These are phyloP conservation scores for Spathaspora jeffriesii DNA, from an alignment of 1,139 yeast genomes.

Conservation along the genomic window DNA sequence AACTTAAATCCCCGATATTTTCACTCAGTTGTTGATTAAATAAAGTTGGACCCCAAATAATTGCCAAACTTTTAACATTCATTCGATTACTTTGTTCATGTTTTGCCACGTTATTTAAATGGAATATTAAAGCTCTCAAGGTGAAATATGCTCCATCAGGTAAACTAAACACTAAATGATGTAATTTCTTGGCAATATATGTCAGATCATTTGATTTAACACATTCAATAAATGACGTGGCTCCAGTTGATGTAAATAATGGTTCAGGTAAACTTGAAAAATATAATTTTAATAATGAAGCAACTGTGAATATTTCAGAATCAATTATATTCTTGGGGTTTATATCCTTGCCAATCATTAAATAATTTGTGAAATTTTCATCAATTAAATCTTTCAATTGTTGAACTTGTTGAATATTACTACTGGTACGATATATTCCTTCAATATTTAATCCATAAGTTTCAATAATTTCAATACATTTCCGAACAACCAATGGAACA, in stretches of 20 bases:
- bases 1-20: conserved; percentile 76
- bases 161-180: conserved; percentile 81
- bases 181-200: conserved; percentile 73
- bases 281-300: conserved; percentile 68
- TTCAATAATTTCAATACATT: conserved; percentile 87
- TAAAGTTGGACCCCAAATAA: conserved; percentile 94
- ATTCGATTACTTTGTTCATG: conserved; percentile 70
- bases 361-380: conserved; percentile 67
- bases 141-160: conserved; percentile 98
- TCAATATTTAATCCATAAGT: conserved; percentile 80
- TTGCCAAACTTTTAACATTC: conserved; percentile 77
- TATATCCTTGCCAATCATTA: conserved; percentile 43
- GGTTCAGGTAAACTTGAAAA: conserved; percentile 74
- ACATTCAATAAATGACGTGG: conserved; percentile 67
- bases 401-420: conserved; percentile 73
- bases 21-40: conserved; percentile 63
- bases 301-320: conserved; percentile 72
- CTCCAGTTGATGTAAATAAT: conserved; percentile 57
- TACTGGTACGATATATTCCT: conserved; percentile 87
- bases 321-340: conserved; percentile 52
- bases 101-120: conserved; percentile 72
- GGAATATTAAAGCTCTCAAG: conserved; percentile 79
- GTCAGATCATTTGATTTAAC: conserved; percentile 56
- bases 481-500: conserved; percentile 89
- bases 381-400: conserved; percentile 76